phyloP scores from a whole-genome alignment of 345 rosid species.

The Excoecaria cochinchinensis region DNA sequence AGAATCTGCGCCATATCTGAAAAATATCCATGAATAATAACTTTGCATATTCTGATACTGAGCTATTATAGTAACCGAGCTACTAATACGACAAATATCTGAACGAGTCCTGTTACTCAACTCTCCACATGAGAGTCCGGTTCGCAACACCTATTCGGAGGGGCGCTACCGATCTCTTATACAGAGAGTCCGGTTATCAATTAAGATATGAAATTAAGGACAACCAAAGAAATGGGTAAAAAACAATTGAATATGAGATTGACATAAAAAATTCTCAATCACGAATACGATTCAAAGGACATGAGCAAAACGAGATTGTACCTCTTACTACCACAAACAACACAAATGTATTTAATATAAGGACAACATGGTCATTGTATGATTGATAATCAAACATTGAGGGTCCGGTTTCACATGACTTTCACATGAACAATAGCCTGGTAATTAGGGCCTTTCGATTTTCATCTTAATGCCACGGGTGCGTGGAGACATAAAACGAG shows the following conservation, averaged over 20 bases:
- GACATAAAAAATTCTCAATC: background rate
- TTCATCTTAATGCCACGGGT: background rate
- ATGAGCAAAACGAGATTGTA: conserved; percentile 8
- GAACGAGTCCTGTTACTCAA: too few species aligned
- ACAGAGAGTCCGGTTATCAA: too few species aligned
- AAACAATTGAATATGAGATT: background rate
- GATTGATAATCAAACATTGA: background rate
- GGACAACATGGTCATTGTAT: conserved; percentile 4
- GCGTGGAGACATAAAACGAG: background rate
- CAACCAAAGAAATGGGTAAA: background rate
- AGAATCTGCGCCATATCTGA: too few species aligned
- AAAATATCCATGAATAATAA: too few species aligned
- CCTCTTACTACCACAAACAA: background rate
- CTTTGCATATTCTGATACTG: too few species aligned
- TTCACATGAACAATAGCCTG: conserved; percentile 40
- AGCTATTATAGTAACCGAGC: too few species aligned
- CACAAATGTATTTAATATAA: background rate
- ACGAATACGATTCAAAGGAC: conserved; percentile 10
- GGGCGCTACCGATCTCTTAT: too few species aligned
- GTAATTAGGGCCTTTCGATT: background rate
- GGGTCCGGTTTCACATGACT: conserved; percentile 44
- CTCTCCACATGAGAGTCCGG: too few species aligned
- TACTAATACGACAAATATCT: too few species aligned
- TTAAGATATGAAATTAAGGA: too few species aligned
- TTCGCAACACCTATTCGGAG: too few species aligned